These are phyloP conservation scores for Vachellia pachyceras DNA, from an alignment of 306 rosid genomes.

Conservation along the genomic window DNA sequence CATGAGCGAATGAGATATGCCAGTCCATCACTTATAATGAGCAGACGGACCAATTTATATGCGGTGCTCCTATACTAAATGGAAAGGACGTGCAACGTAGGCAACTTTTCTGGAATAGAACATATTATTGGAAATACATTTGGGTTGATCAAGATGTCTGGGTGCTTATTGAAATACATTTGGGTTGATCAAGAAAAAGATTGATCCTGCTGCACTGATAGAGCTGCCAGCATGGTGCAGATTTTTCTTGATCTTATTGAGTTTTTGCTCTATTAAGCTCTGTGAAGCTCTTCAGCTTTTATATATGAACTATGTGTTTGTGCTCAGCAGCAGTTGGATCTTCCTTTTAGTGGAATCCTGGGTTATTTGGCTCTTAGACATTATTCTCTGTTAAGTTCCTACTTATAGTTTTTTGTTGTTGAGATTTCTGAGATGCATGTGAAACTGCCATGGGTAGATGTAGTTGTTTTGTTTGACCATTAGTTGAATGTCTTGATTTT, in stretches of 20 bases:
- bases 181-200: not conserved
- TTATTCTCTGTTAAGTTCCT: not conserved
- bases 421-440: not conserved
- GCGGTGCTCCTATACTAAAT: not conserved
- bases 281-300: not conserved
- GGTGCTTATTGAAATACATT: not conserved
- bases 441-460: conserved; percentile 5
- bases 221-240: not conserved
- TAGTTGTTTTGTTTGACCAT: not conserved
- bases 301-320: not conserved
- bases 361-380: not conserved
- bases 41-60: not conserved
- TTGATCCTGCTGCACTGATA: not conserved
- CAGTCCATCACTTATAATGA: not conserved
- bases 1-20: not conserved
- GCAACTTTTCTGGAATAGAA: not conserved
- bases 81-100: not conserved
- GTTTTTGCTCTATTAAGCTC: not conserved
- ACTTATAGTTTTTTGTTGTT: not conserved
- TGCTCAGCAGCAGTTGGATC: not conserved
- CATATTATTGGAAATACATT: not conserved
- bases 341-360: conserved; percentile 2
- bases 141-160: not conserved
- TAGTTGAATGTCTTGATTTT: not conserved
- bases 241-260: not conserved